A percentile compares a stretch with the other conserved stretches of the same genome.
phyloP scores from a whole-genome alignment of 441 rosid genomes.

The Mallotus repandus region DNA sequence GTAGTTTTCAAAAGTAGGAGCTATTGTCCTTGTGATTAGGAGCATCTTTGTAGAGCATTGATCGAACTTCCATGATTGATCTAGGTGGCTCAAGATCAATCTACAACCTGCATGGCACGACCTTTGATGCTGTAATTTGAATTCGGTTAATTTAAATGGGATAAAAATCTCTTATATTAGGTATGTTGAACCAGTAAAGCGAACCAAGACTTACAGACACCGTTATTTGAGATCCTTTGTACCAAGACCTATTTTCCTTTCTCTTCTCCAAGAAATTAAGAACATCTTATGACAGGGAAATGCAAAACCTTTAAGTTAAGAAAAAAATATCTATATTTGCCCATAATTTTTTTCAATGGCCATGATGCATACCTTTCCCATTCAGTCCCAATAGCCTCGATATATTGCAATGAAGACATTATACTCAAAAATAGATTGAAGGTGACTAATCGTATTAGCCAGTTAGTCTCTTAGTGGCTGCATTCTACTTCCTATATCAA shows the following conservation, averaged over 20 bases:
- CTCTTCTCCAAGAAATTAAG: constrained; percentile 86
- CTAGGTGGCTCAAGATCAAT: constrained; percentile 74
- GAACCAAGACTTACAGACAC: constrained; percentile 57
- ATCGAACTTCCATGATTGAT: constrained; percentile 78
- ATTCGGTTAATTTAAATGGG: neutral
- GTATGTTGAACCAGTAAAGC: neutral
- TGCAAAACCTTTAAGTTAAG: neutral
- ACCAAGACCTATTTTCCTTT: constrained; percentile 97
- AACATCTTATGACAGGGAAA: constrained; percentile 52
- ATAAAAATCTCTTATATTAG: neutral
- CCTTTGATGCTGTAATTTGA: too few species aligned
- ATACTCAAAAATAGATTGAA: constrained; percentile 69
- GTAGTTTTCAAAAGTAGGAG: constrained; percentile 37
- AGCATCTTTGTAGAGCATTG: constrained; percentile 79
- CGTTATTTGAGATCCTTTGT: constrained; percentile 85
- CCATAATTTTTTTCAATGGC: neutral
- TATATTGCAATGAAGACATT: constrained; percentile 82
- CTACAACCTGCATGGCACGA: neutral
- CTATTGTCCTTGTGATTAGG: constrained; percentile 49
- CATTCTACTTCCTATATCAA: constrained; percentile 73
- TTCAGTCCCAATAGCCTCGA: constrained; percentile 94
- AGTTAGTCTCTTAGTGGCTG: constrained; percentile 85
- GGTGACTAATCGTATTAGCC: constrained; percentile 66
- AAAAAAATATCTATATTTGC: neutral
- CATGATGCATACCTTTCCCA: constrained; percentile 70